Conservation (phyloP, 352 stramenopile species). For the Phytophthora crassamura region DNA sequence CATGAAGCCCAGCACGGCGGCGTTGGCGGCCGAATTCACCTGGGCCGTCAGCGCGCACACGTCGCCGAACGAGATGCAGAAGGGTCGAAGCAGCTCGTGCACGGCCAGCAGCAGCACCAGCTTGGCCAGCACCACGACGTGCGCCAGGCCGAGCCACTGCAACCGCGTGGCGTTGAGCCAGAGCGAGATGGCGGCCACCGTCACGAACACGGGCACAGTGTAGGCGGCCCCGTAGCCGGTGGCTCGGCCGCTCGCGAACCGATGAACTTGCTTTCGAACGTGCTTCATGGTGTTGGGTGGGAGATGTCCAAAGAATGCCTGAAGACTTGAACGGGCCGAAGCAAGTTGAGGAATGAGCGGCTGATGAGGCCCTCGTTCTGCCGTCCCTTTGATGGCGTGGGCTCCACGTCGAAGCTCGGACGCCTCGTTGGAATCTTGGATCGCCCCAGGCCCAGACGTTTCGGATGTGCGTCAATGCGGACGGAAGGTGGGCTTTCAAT, state of each 20-base stretch:
- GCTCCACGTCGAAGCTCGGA: not conserved
- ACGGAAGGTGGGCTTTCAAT: conserved; percentile 8
- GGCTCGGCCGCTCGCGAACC: conserved; percentile 14
- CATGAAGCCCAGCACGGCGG: conserved; percentile 30
- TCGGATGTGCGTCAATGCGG: not conserved
- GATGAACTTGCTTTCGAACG: conserved; percentile 25
- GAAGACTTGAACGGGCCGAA: not conserved
- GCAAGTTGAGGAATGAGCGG: conserved; percentile 25
- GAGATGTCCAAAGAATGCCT: too few species aligned
- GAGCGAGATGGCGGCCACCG: conserved; percentile 20
- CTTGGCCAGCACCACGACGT: conserved; percentile 29
- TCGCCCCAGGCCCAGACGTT: too few species aligned
- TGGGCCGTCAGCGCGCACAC: conserved; percentile 32
- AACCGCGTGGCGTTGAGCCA: conserved; percentile 38
- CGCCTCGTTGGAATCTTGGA: conserved; percentile 8
- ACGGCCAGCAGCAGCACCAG: conserved; percentile 31
- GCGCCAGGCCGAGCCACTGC: conserved; percentile 31
- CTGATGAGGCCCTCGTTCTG: not conserved
- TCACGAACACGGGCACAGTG: conserved; percentile 29
- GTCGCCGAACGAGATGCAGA: conserved; percentile 43
- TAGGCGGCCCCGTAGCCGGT: conserved; percentile 29
- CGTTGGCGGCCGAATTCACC: conserved; percentile 26
- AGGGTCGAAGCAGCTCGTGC: conserved; percentile 51
- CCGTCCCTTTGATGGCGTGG: conserved; percentile 24
- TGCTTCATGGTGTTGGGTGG: conserved; percentile 27